These are phyloP conservation scores for Suillus subalutaceus DNA, from an alignment of 768 basidiomycete species.

Conservation along the genomic window DNA sequence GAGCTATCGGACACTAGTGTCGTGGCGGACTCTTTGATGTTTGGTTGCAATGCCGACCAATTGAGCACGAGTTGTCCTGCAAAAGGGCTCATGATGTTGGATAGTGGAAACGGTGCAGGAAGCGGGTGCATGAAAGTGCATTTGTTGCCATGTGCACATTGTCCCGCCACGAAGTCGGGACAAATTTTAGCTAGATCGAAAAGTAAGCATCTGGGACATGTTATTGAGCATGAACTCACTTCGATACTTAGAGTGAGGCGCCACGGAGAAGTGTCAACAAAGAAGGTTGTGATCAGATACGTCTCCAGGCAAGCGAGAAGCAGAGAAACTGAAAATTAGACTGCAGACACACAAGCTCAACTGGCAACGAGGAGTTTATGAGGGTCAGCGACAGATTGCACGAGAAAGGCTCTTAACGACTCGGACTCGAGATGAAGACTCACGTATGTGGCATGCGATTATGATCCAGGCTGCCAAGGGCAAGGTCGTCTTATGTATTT, in stretches of 20 bases:
- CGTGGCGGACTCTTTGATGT: conserved; percentile 16
- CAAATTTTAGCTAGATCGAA: conserved; percentile 37
- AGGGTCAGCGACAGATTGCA: too few species aligned
- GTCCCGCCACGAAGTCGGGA: conserved; percentile 34
- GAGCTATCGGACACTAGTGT: conserved; percentile 3
- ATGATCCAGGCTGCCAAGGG: conserved; percentile 25
- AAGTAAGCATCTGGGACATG: conserved; percentile 12
- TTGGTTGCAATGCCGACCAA: conserved; percentile 24
- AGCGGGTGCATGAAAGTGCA: conserved; percentile 41
- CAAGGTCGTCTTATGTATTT: conserved; percentile 16
- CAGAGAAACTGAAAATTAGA: conserved; percentile 4
- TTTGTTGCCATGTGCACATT: conserved; percentile 39
- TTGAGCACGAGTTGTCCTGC: conserved; percentile 11
- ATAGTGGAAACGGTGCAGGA: conserved; percentile 14
- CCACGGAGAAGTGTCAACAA: background rate
- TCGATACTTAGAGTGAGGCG: conserved; percentile 32
- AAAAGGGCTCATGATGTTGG: conserved; percentile 18
- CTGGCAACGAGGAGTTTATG: background rate
- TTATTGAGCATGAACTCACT: conserved; percentile 26
- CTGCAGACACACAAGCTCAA: background rate
- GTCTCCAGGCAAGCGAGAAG: background rate
- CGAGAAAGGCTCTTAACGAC: too few species aligned
- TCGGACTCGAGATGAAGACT: too few species aligned
- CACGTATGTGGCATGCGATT: too few species aligned
- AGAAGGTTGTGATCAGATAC: background rate